Percentiles rank a stretch among this genome's conserved stretches.
Conservation (phyloP, 495 filamentous ascomycete genomes). For the Lepidopterella palustris region DNA sequence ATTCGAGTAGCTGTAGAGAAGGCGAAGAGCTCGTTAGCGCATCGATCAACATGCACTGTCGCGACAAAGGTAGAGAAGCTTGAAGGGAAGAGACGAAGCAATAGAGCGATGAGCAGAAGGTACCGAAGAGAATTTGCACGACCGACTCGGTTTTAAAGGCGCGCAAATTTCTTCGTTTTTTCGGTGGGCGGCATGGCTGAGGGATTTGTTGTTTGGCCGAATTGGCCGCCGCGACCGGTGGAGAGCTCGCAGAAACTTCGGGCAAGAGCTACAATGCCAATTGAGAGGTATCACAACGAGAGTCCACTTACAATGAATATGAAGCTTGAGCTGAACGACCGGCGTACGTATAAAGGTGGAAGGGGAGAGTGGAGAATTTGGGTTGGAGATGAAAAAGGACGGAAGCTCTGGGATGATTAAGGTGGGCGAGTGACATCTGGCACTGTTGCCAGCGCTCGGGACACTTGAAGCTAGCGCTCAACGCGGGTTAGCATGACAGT, state of each 20-base stretch:
- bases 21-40: constrained; percentile 17
- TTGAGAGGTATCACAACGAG: not conserved
- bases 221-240: constrained; percentile 16
- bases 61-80: not conserved
- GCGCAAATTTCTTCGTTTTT: constrained; percentile 17
- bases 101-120: constrained; percentile 4
- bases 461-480: not conserved
- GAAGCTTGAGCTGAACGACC: constrained; percentile 4
- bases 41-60: not conserved
- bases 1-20: constrained; percentile 12
- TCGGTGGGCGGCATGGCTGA: constrained; percentile 10
- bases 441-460: not conserved
- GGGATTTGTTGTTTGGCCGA: constrained; percentile 11
- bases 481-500: not conserved
- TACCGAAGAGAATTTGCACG: not conserved
- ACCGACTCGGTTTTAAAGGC: constrained; percentile 9
- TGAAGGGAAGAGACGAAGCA: not conserved
- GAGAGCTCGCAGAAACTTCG: constrained; percentile 5
- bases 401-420: constrained; percentile 3
- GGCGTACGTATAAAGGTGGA: constrained; percentile 9
- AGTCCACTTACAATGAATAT: constrained; percentile 10
- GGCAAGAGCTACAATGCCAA: constrained; percentile 6
- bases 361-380: constrained; percentile 17
- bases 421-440: constrained; percentile 4
- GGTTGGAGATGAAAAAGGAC: not conserved